Conservation (phyloP, 2,329 filamentous ascomycete species). For the Torrubiella hemipterigena region DNA sequence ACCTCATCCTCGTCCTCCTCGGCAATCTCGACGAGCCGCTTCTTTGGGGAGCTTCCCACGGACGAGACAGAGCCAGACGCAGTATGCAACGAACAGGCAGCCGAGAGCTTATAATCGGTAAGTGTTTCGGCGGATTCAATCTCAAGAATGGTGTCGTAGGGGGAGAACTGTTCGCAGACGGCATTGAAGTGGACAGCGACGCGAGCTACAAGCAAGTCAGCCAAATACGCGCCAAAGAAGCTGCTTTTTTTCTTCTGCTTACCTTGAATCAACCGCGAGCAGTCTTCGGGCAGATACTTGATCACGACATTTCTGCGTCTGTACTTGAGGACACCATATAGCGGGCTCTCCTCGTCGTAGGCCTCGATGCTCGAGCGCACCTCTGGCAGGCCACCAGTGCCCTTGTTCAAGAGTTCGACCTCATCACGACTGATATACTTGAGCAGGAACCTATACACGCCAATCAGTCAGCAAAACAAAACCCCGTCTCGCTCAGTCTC, state of each 20-base stretch:
- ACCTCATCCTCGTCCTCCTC: constrained; percentile 77
- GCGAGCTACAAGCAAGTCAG: constrained; percentile 46
- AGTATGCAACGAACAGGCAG: constrained; percentile 80
- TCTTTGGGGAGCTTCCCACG: constrained; percentile 65
- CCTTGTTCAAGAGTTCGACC: constrained; percentile 63
- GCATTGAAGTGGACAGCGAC: constrained; percentile 62
- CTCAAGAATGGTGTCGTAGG: constrained; percentile 75
- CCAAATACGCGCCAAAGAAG: background rate
- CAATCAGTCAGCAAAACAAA: background rate
- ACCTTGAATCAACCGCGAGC: constrained; percentile 90
- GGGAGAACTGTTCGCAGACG: constrained; percentile 61
- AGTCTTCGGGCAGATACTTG: constrained; percentile 84
- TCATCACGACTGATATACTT: constrained; percentile 86
- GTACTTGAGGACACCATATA: constrained; percentile 89
- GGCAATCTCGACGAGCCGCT: constrained; percentile 81
- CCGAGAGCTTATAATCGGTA: constrained; percentile 76
- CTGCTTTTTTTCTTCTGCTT: constrained; percentile 16
- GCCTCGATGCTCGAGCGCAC: constrained; percentile 64
- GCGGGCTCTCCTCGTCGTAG: constrained; percentile 74
- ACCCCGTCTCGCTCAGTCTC: too few species aligned
- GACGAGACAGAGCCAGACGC: constrained; percentile 79
- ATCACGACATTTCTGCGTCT: constrained; percentile 80
- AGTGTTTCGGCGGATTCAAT: constrained; percentile 66
- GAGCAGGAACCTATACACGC: constrained; percentile 72
- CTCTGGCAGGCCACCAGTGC: constrained; percentile 73